Evolutionary conservation across 768 basidiomycete genomes (phyloP), one percentile per base, ranked within the genome.

Genomic region (Tubosaeta sp.): DNA sequence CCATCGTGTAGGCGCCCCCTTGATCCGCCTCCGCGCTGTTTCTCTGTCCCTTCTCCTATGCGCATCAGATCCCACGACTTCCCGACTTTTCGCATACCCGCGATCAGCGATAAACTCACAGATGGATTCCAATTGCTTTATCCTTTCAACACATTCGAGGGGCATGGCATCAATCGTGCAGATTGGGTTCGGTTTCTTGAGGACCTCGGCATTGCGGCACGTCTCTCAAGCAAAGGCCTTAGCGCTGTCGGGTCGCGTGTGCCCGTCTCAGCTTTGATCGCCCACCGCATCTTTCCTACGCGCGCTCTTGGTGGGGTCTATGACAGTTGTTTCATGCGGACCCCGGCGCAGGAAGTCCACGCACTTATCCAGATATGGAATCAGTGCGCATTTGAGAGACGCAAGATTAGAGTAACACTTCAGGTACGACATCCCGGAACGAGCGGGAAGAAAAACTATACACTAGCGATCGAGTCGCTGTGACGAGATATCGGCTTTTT

Each of bases 141-240:
- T 38, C 68, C 66, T 6, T 44, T 22, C 13, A 41, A 44, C 38
- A 14, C 60, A n/a, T 51, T 68, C 40, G 68, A 68, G 24, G 35
- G 25, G n/a, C 66, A 69, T 16, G 66, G 66, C 1, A 66, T 68
- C 51, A 18, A 18, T 14, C 59, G 53, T 25, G 24, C 52, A 16
- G 66, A 68, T 34, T 68, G 66, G 66, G n/a, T 54, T n/a, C 52
- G 68, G 6, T 68, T 68, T 35, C 57, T 68, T 38, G 51, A 62
- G 35, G 66, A 68, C 46, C 54, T 68, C 25, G 55, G 49, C 6
- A 51, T 69, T 25, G 58, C 66, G 0, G 68, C 68, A 2, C 58
- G 66, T 36, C 63, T 65, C 36, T 48, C 65, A 2, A 30, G n/a
- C 7, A 48, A 53, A 34, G 61, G 66, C 12, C 53, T 55, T 44